Conservation (phyloP, 208 protist genomes). For the Leishmania martiniquensis region DNA sequence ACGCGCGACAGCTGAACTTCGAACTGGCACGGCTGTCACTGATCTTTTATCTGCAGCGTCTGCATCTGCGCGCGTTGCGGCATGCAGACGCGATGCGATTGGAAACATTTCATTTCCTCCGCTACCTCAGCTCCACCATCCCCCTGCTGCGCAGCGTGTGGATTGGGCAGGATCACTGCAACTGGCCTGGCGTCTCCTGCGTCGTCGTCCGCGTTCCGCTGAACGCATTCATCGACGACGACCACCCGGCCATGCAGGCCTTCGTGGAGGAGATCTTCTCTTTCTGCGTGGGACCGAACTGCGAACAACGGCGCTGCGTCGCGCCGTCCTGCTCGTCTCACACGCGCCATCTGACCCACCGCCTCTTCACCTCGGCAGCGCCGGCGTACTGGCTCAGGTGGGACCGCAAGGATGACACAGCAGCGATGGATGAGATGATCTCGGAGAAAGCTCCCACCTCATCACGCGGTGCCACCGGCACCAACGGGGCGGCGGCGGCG, state of each 20-base stretch:
- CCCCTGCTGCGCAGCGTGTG: slow-evolving; percentile 44
- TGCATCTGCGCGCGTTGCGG: slow-evolving; percentile 46
- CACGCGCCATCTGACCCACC: slow-evolving; percentile 18
- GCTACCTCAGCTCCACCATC: slow-evolving; percentile 35
- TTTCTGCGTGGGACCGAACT: slow-evolving; percentile 10
- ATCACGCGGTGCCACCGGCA: not conserved
- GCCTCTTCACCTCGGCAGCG: slow-evolving; percentile 29
- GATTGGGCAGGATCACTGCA: slow-evolving; percentile 56
- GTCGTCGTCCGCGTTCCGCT: slow-evolving; percentile 36
- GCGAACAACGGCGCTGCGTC: slow-evolving; percentile 22
- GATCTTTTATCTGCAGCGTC: slow-evolving; percentile 41
- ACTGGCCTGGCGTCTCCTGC: slow-evolving; percentile 53
- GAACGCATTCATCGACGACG: slow-evolving; percentile 43
- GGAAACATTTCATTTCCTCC: slow-evolving; percentile 62
- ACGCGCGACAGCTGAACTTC: slow-evolving; percentile 20
- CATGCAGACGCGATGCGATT: slow-evolving; percentile 68
- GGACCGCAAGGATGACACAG: slow-evolving; percentile 32
- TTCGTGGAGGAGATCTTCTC: slow-evolving; percentile 27
- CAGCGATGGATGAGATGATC: slow-evolving; percentile 36
- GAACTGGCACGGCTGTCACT: slow-evolving; percentile 24
- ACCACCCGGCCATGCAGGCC: slow-evolving; percentile 35
- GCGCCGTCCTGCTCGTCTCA: slow-evolving; percentile 18
- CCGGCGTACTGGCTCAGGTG: slow-evolving; percentile 34
- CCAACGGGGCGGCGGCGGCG: not conserved
- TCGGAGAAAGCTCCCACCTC: slow-evolving; percentile 4